Evolutionary conservation across 2,329 filamentous ascomycete genomes (phyloP).

Genomic region (Thermoascus crustaceus): DNA sequence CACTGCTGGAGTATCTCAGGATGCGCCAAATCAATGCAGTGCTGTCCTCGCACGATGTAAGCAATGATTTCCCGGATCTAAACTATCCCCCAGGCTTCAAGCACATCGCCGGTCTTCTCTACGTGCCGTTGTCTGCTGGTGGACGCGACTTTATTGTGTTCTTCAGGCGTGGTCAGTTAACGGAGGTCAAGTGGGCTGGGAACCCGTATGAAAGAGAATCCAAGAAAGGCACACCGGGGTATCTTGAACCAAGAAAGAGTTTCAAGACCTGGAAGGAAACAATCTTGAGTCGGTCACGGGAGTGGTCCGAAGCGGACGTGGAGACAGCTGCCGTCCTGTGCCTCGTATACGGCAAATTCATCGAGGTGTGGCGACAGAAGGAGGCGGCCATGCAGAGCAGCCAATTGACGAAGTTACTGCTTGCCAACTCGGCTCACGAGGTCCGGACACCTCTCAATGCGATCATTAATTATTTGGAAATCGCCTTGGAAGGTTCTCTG

Average conservation of each 20-base stretch:
- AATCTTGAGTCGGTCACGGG: slow-evolving; percentile 70
- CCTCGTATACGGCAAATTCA: slow-evolving; percentile 81
- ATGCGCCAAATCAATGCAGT: slow-evolving; percentile 68
- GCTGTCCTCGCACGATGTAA: slow-evolving; percentile 67
- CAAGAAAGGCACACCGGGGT: slow-evolving; percentile 62
- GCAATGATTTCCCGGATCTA: slow-evolving; percentile 70
- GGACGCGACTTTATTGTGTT: slow-evolving; percentile 85
- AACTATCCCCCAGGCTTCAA: slow-evolving; percentile 71
- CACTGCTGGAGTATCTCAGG: slow-evolving; percentile 75
- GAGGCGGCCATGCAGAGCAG: slow-evolving; percentile 76
- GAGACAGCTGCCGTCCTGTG: slow-evolving; percentile 84
- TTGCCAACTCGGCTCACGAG: slow-evolving; percentile 86
- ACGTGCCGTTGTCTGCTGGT: slow-evolving; percentile 68
- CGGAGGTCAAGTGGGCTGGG: slow-evolving; percentile 75
- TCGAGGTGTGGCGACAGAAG: slow-evolving; percentile 88
- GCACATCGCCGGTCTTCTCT: slow-evolving; percentile 66
- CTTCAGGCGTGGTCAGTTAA: slow-evolving; percentile 68
- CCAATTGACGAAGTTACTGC: slow-evolving; percentile 65
- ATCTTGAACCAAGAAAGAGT: slow-evolving; percentile 66
- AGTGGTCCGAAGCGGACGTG: slow-evolving; percentile 83
- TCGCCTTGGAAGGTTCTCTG: slow-evolving; percentile 71
- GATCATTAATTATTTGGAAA: slow-evolving; percentile 91
- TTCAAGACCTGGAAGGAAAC: slow-evolving; percentile 76
- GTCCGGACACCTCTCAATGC: slow-evolving; percentile 85
- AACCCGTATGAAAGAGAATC: slow-evolving; percentile 77